A percentile compares a stretch with the other conserved stretches of the same genome.
phyloP scores from a whole-genome alignment of 768 basidiomycete species.

The Rhizopogon vinicolor region DNA sequence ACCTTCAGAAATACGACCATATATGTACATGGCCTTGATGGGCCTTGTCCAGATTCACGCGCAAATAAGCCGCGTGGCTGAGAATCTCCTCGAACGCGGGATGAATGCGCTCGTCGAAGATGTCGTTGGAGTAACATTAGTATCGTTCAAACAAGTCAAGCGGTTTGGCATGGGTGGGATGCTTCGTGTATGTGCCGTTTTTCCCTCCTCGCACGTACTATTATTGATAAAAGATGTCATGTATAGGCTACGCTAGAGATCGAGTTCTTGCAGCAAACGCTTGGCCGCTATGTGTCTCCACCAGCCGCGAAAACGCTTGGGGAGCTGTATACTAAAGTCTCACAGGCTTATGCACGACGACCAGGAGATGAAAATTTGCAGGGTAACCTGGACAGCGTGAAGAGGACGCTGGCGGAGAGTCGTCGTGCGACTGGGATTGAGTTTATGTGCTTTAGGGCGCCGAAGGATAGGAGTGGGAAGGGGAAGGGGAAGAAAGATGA shows the following conservation, averaged over 20 bases:
- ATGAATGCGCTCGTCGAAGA: slow-evolving; percentile 79
- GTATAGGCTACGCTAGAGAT: slow-evolving; percentile 95
- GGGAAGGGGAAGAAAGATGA: background rate
- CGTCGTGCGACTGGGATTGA: slow-evolving; percentile 90
- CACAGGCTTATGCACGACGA: slow-evolving; percentile 83
- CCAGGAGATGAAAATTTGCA: slow-evolving; percentile 87
- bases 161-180: slow-evolving; percentile 98
- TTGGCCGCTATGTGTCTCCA: slow-evolving; percentile 82
- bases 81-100: slow-evolving; percentile 76
- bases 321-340: slow-evolving; percentile 92
- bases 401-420: slow-evolving; percentile 84
- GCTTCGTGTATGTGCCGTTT: slow-evolving; percentile 66
- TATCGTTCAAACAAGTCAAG: slow-evolving; percentile 83
- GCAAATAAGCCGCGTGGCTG: slow-evolving; percentile 78
- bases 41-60: slow-evolving; percentile 90
- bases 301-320: slow-evolving; percentile 80
- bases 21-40: slow-evolving; percentile 87
- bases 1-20: slow-evolving; percentile 80
- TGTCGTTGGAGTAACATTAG: slow-evolving; percentile 77
- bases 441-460: slow-evolving; percentile 87
- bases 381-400: slow-evolving; percentile 82
- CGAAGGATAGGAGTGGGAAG: slow-evolving; percentile 38
- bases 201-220: background rate
- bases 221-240: background rate
- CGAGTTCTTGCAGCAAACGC: slow-evolving; percentile 97